A percentile compares a stretch with the other conserved stretches of the same genome.
Conservation (phyloP, 2,329 filamentous ascomycete species). For the Arthrobotrys megalospora region DNA sequence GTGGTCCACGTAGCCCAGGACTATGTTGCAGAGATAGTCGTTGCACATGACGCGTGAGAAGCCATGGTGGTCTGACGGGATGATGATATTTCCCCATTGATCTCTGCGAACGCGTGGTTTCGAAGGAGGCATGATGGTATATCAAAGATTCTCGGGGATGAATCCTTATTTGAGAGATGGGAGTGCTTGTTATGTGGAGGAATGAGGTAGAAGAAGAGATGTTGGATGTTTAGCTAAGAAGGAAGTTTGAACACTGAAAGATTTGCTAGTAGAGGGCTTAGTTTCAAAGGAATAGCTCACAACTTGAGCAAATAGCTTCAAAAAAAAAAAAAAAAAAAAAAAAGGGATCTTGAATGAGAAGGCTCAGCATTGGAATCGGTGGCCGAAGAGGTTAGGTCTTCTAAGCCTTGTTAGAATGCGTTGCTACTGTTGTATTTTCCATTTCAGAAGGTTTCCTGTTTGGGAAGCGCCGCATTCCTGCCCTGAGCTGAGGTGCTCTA, state of each 20-base stretch:
- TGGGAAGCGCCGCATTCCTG: not conserved
- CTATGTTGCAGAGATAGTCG: conserved; percentile 25
- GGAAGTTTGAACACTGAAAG: too few relatives aligned
- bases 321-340: too few relatives aligned
- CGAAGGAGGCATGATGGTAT: not conserved
- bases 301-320: not conserved
- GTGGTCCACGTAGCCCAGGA: conserved; percentile 26
- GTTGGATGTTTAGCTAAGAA: not conserved
- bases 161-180: not conserved
- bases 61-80: not conserved
- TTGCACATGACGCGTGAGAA: conserved; percentile 36
- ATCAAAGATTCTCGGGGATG: not conserved
- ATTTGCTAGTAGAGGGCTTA: too few relatives aligned
- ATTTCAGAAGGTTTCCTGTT: not conserved
- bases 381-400: too few relatives aligned
- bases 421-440: conserved; percentile 3
- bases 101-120: not conserved
- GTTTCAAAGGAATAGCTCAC: too few relatives aligned
- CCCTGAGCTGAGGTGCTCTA: too few relatives aligned
- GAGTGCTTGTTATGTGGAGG: not conserved
- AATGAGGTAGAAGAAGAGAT: not conserved
- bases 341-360: too few relatives aligned
- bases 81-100: not conserved
- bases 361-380: too few relatives aligned
- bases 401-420: not conserved